These are phyloP conservation scores for Colletotrichum limetticola DNA, from an alignment of 2,329 filamentous ascomycete species.

Conservation along the genomic window DNA sequence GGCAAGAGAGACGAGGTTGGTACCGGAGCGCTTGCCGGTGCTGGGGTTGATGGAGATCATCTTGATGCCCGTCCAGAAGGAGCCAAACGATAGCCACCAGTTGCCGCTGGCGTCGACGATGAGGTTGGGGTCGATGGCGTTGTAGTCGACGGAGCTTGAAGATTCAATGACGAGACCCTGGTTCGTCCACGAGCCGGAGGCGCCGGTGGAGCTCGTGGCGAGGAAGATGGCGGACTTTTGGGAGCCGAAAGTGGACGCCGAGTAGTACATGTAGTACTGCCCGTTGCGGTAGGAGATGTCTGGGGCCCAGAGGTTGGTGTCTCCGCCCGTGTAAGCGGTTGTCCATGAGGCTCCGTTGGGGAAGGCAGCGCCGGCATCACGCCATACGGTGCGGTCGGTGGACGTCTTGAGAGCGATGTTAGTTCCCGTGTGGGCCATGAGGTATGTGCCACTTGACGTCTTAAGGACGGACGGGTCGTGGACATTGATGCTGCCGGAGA, in stretches of 20 bases:
- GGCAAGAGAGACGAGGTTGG: constrained; percentile 41
- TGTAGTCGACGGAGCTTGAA: constrained; percentile 38
- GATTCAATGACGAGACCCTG: constrained; percentile 43
- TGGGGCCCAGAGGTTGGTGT: constrained; percentile 58
- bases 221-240: constrained; percentile 44
- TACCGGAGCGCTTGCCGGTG: constrained; percentile 40
- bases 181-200: constrained; percentile 44
- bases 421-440: constrained; percentile 42
- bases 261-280: constrained; percentile 47
- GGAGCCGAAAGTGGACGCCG: constrained; percentile 43
- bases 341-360: constrained; percentile 46
- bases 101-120: constrained; percentile 40
- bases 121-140: constrained; percentile 45
- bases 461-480: constrained; percentile 45
- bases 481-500: constrained; percentile 40
- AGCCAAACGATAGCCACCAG: constrained; percentile 47
- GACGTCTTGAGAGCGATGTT: constrained; percentile 45
- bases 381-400: constrained; percentile 44
- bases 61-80: constrained; percentile 46
- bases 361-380: constrained; percentile 43
- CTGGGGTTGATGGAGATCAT: constrained; percentile 40
- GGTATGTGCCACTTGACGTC: constrained; percentile 41
- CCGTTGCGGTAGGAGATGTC: constrained; percentile 56
- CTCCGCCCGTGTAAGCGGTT: constrained; percentile 42
- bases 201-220: constrained; percentile 43